Evolutionary conservation across 441 rosid genomes (phyloP).

Genomic region (Sinapis alba): DNA sequence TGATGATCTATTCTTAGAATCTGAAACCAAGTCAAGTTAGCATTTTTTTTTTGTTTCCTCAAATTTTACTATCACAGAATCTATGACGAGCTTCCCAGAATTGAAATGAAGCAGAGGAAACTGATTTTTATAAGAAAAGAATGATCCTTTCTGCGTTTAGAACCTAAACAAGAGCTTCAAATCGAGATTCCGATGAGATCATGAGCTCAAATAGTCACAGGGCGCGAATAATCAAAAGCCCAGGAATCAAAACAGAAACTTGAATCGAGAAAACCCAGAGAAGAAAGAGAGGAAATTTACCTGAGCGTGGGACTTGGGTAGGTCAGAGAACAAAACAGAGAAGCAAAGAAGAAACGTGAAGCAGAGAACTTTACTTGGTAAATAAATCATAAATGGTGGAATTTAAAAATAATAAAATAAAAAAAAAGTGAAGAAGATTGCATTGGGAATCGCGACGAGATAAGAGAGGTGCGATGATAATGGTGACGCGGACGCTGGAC

Average conservation of each 20-base stretch:
- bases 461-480: slow-evolving; percentile 36
- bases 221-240: not conserved
- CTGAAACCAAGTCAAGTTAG: slow-evolving; percentile 12
- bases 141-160: not conserved
- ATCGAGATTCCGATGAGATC: not conserved
- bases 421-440: not conserved
- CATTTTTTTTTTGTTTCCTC: slow-evolving; percentile 10
- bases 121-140: not conserved
- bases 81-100: not conserved
- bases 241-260: not conserved
- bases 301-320: slow-evolving; percentile 4
- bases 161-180: not conserved
- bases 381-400: not conserved
- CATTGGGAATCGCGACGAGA: slow-evolving; percentile 41
- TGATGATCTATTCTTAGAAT: slow-evolving; percentile 20
- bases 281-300: slow-evolving; percentile 16
- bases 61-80: not conserved
- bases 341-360: slow-evolving; percentile 37
- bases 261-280: slow-evolving; percentile 17
- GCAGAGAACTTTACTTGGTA: slow-evolving; percentile 30
- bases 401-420: not conserved
- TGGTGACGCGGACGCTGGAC: slow-evolving; percentile 38
- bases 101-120: not conserved
- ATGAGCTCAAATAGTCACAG: not conserved
- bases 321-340: slow-evolving; percentile 19